These are phyloP conservation scores for Phanerochaete sordida DNA, from an alignment of 768 basidiomycete species.

Conservation along the genomic window DNA sequence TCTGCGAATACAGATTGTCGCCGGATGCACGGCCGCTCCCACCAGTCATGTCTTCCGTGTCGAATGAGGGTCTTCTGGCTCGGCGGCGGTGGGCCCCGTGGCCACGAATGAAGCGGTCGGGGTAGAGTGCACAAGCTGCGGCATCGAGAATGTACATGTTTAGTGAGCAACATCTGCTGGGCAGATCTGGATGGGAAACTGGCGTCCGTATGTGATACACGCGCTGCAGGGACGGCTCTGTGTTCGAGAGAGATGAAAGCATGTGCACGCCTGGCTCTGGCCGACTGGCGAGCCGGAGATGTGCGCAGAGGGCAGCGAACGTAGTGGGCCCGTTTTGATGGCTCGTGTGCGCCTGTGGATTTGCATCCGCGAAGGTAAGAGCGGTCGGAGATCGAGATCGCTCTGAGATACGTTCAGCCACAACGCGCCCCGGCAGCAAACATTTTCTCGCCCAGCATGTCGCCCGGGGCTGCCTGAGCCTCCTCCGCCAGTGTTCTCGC, in stretches of 20 bases:
- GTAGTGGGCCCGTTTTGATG: background rate
- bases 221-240: background rate
- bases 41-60: background rate
- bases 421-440: slow-evolving; percentile 1
- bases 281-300: background rate
- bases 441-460: slow-evolving; percentile 7
- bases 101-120: background rate
- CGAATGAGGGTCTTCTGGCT: background rate
- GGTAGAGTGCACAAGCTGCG: background rate
- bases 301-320: background rate
- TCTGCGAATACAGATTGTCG: background rate
- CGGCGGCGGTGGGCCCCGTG: background rate
- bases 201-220: background rate
- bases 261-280: background rate
- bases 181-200: background rate
- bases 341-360: slow-evolving; percentile 4
- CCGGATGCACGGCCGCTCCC: background rate
- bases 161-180: background rate
- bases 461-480: background rate
- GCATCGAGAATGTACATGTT: background rate
- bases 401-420: slow-evolving; percentile 17
- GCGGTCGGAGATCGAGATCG: slow-evolving; percentile 20
- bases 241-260: background rate
- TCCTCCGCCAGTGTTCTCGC: background rate
- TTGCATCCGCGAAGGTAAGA: slow-evolving; percentile 19